A percentile compares a stretch with the other conserved stretches of the same genome.
Conservation (phyloP, 345 rosid species). For the Euphorbia peplus region DNA sequence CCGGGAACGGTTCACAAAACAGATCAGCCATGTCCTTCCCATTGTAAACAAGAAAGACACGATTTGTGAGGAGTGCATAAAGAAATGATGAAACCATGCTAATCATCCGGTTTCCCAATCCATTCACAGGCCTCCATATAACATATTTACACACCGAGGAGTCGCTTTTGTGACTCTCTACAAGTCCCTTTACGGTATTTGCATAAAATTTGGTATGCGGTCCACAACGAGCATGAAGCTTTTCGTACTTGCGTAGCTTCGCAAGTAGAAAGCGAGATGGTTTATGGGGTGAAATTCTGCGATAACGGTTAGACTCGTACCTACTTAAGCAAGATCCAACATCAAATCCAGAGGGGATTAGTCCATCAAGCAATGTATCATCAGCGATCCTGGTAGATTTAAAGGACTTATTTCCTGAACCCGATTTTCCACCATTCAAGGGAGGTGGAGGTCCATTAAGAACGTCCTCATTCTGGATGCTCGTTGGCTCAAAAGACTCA, state of each 20-base stretch:
- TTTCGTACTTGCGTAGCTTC: slow-evolving; percentile 22
- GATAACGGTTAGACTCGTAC: slow-evolving; percentile 8
- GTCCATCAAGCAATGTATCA: slow-evolving; percentile 14
- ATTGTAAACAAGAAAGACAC: slow-evolving; percentile 19
- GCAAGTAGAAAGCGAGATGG: slow-evolving; percentile 19
- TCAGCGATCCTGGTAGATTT: neutral
- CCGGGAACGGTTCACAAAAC: slow-evolving; percentile 28
- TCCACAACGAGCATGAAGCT: slow-evolving; percentile 24
- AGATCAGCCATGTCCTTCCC: slow-evolving; percentile 21
- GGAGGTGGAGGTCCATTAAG: neutral
- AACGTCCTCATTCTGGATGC: neutral
- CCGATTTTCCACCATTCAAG: neutral
- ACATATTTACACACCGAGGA: slow-evolving; percentile 15
- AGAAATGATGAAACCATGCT: slow-evolving; percentile 26
- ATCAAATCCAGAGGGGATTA: slow-evolving; percentile 18
- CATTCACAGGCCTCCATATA: slow-evolving; percentile 23
- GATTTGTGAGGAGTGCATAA: slow-evolving; percentile 21
- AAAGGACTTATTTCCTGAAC: neutral
- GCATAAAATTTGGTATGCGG: slow-evolving; percentile 16
- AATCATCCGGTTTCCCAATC: slow-evolving; percentile 28
- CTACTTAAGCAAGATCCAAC: slow-evolving; percentile 25
- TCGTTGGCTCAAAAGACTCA: slow-evolving; percentile 3
- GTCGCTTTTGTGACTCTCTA: neutral
- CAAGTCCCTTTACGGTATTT: neutral
- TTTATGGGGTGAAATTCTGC: slow-evolving; percentile 17